Evolutionary conservation across 163 green algal genomes (phyloP), one percentile per base, ranked within the genome.

Genomic region (Prototheca cutis): DNA sequence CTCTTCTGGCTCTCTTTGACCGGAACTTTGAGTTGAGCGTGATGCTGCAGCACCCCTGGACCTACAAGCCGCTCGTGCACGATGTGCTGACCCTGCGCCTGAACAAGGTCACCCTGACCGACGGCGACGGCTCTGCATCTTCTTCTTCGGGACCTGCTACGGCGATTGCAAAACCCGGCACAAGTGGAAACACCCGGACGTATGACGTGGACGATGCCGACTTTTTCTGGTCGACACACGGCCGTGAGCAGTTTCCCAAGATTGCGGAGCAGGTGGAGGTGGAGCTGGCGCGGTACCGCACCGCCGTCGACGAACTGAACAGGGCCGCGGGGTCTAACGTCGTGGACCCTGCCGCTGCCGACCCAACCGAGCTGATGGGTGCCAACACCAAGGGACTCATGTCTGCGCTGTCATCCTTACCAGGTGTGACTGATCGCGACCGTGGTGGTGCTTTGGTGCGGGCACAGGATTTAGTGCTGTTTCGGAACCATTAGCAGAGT

Each of bases 1-100:
- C 93, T n/a, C 71, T 99, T 60, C 80, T 99, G 33, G 86, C 76
- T 57, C 75, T 99, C 1, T 95, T 98, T 59, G 93, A 99, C 76
- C 80, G 93, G 48, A 97, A 94, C 75, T 97, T 96, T 63, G 93
- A 99, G 79, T 77, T 99, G 24, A 78, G 70, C 27, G 74, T 81
- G 17, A 73, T 78, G 56, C 71, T 93, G 63, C 83, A 92, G 68
- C 89, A 96, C 58, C 39, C 72, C 8, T 96, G 86, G 84, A 92
- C 83, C 0, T 99, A 99, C 76, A 88, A 95, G 61, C 89, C 93
- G 10, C 71, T 99, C 17, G 93, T 99, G 58, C 85, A 96, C 45
- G 91, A 98, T 65, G 75, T 94, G 52, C 74, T 99, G 40, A 82
- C 80, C 21, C 69, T 99, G 79, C 68, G 79, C 24, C 72, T 96